These are phyloP conservation scores for Straminergon stramineum DNA, from an alignment of 225 moss, liverwort and hornwort genomes.

Conservation along the genomic window DNA sequence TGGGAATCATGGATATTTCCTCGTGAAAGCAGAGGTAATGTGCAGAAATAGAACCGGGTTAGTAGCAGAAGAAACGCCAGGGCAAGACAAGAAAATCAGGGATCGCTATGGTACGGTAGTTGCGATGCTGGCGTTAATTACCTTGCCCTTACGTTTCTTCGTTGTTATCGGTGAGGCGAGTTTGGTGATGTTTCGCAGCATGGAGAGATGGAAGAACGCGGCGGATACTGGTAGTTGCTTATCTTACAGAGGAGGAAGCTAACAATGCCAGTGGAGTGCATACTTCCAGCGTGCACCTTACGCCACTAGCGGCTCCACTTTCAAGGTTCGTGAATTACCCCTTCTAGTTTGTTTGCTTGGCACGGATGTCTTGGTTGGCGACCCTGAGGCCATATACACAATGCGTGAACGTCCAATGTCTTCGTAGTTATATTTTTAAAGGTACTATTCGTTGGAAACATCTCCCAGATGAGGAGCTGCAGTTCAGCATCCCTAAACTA, in stretches of 20 bases:
- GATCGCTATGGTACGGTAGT: neutral
- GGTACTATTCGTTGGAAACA: neutral
- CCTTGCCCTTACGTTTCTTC: neutral
- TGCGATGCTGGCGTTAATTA: neutral
- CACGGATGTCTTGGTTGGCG: neutral
- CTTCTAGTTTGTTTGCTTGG: neutral
- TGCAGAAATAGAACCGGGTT: conserved; percentile 37
- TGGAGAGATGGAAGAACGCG: conserved; percentile 33
- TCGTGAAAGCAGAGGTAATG: conserved; percentile 46
- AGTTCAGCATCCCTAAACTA: neutral
- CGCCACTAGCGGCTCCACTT: conserved; percentile 9
- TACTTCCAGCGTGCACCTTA: conserved; percentile 38
- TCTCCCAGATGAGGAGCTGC: neutral
- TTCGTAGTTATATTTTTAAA: neutral
- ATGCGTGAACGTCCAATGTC: neutral
- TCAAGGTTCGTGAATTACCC: conserved; percentile 9
- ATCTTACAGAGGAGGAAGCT: conserved; percentile 23
- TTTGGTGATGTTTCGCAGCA: neutral
- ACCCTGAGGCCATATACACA: neutral
- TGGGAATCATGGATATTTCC: conserved; percentile 41
- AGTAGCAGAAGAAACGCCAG: neutral
- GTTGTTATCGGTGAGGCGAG: neutral
- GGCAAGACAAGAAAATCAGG: neutral
- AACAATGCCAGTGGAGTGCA: neutral
- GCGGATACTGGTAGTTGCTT: conserved; percentile 15